Evolutionary conservation across 2,329 filamentous ascomycete species (phyloP), one percentile per base, ranked within the genome.

Genomic region (Trichoderma cornu-damae): DNA sequence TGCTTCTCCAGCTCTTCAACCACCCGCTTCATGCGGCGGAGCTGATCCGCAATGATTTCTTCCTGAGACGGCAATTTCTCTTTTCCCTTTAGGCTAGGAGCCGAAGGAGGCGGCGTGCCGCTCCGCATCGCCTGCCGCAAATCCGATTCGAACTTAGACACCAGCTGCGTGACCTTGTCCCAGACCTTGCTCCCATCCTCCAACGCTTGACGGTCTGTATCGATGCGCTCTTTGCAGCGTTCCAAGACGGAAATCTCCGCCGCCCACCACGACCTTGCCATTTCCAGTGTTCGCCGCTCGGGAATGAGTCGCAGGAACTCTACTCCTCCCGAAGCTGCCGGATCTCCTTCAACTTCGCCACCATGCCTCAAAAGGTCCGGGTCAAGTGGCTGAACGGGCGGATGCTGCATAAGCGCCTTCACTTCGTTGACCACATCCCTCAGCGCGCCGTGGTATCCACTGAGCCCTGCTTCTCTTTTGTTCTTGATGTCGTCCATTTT

Each of bases 221-320:
- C 78, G 1, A 87, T 81, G 24, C 79, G 77, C 7, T 72, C 65
- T 61, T 81, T 82, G 58, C 80, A 80, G 43, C 74, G 72, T 49
- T 84, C 73, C 2, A 88, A 72, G 0, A 81, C 71, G 1, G 72
- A 72, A 1, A 85, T 74, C 62, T 91, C 87, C 5, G 79, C 78
- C 54, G 82, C 77, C 84, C 86, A 91, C 78, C 87, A 88, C 12
- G 85, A 79, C 59, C 77, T 82, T 0, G 87, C 88, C 84, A 91
- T 86, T 12, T 82, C 82, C 1, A 86, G 68, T 0, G 87, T 91
- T 46, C 88, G 77, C 16, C 86, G 78, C 63, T 86, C 82, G 0
- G 83, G 79, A 0, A 83, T 80, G 6, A 90, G 73, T 2, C 77
- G 74, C 34, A 86, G 67, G 54, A 89, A 89, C 34, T 82, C 80